A percentile compares a stretch with the other conserved stretches of the same genome.
These are phyloP conservation scores for Dactylis glomerata DNA, from an alignment of 176 grass and related monocot species.

Conservation along the genomic window DNA sequence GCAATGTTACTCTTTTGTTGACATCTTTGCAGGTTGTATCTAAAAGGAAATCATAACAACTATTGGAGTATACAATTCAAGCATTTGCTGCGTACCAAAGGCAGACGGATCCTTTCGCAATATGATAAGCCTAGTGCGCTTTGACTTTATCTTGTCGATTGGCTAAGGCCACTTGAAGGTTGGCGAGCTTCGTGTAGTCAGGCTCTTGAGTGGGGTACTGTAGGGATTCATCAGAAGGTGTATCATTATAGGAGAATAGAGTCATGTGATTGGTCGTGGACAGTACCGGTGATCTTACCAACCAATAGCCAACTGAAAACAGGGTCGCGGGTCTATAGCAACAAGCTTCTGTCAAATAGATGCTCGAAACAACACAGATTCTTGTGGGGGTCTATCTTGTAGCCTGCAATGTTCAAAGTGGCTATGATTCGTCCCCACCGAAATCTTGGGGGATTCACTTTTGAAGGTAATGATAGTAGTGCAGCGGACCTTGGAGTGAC, in stretches of 20 bases:
- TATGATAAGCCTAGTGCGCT: constrained; percentile 35
- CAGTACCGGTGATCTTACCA: constrained; percentile 24
- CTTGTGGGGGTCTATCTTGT: constrained; percentile 38
- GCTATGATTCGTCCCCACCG: constrained; percentile 46
- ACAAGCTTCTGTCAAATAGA: constrained; percentile 42
- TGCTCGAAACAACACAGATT: constrained; percentile 45
- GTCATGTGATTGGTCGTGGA: constrained; percentile 46
- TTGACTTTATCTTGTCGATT: constrained; percentile 94
- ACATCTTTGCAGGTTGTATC: constrained; percentile 16
- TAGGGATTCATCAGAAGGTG: constrained; percentile 41
- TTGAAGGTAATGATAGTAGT: constrained; percentile 36
- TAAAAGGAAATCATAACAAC: constrained; percentile 22
- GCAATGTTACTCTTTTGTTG: constrained; percentile 12
- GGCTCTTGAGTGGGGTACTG: constrained; percentile 30
- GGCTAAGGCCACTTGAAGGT: constrained; percentile 54
- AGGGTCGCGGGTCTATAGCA: constrained; percentile 25
- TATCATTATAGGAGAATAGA: constrained; percentile 36
- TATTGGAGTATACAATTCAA: constrained; percentile 21
- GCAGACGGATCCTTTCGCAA: constrained; percentile 7
- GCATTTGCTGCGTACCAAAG: constrained; percentile 27
- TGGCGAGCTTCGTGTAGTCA: constrained; percentile 21
- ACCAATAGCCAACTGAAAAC: constrained; percentile 65
- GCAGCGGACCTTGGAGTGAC: constrained; percentile 27
- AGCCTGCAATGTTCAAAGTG: constrained; percentile 53
- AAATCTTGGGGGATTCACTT: constrained; percentile 38